Conservation (phyloP, 306 rosid species). For the Luffa aegyptiaca region DNA sequence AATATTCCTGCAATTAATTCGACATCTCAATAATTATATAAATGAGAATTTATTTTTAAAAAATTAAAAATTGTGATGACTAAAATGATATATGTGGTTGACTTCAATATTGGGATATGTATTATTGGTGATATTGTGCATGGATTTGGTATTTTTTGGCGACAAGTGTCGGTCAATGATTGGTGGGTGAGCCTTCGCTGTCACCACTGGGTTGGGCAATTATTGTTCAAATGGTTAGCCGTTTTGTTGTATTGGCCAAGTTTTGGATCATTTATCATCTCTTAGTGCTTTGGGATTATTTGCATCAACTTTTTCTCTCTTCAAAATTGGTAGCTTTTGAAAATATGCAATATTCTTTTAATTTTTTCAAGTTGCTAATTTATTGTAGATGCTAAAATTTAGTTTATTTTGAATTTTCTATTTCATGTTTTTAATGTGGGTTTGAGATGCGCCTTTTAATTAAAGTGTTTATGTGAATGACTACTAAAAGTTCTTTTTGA, state of each 20-base stretch:
- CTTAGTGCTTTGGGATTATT: background rate
- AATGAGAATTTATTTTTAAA: background rate
- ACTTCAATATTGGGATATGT: background rate
- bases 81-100: background rate
- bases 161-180: background rate
- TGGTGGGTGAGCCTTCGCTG: background rate
- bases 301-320: background rate
- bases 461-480: too few species aligned
- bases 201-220: background rate
- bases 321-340: background rate
- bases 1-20: background rate
- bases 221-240: background rate
- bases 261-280: slow-evolving; percentile 5
- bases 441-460: too few species aligned
- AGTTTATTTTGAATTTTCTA: too few species aligned
- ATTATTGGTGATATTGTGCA: background rate
- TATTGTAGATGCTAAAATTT: background rate
- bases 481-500: too few species aligned
- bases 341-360: background rate
- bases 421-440: too few species aligned
- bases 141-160: background rate
- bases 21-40: background rate
- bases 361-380: background rate
- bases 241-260: background rate
- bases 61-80: background rate